phyloP scores from a whole-genome alignment of 2,329 filamentous ascomycete genomes.

The Nigrospora osmanthi region DNA sequence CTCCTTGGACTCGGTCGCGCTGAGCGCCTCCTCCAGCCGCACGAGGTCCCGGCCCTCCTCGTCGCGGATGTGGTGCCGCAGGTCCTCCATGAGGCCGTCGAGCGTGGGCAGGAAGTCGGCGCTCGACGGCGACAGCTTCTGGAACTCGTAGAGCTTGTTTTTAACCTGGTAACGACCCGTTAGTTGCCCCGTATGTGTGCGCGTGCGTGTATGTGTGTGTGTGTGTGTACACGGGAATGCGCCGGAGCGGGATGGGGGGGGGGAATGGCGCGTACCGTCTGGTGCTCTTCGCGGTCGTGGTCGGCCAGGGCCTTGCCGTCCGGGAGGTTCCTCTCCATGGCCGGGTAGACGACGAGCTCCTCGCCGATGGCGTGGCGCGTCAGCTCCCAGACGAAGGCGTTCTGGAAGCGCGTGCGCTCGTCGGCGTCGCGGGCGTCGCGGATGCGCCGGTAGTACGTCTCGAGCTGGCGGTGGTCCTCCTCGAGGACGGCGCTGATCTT shows the following conservation, averaged over 20 bases:
- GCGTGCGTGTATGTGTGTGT: no score
- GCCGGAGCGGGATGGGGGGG: not conserved
- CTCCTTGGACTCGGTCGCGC: slow-evolving; percentile 16
- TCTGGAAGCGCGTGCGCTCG: slow-evolving; percentile 34
- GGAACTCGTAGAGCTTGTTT: slow-evolving; percentile 35
- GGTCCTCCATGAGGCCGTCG: slow-evolving; percentile 28
- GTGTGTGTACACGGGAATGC: no score
- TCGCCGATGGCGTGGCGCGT: slow-evolving; percentile 42
- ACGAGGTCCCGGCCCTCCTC: slow-evolving; percentile 34
- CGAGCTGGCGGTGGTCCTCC: slow-evolving; percentile 15
- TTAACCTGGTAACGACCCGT: slow-evolving; percentile 27
- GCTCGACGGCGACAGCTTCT: slow-evolving; percentile 27
- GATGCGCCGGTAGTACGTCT: slow-evolving; percentile 31
- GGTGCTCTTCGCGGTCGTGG: slow-evolving; percentile 25
- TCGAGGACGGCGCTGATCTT: slow-evolving; percentile 1
- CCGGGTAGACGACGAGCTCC: slow-evolving; percentile 40
- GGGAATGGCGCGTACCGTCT: slow-evolving; percentile 5
- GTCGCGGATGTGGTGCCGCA: slow-evolving; percentile 32
- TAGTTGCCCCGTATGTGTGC: not conserved
- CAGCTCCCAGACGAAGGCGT: slow-evolving; percentile 45
- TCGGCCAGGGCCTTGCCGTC: slow-evolving; percentile 29
- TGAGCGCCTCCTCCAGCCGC: slow-evolving; percentile 29
- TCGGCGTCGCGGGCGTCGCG: slow-evolving; percentile 30
- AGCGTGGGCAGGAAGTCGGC: slow-evolving; percentile 31
- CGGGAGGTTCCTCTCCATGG: slow-evolving; percentile 30